Conservation (phyloP, 2,329 filamentous ascomycete genomes). For the Colletotrichum tropicicola region DNA sequence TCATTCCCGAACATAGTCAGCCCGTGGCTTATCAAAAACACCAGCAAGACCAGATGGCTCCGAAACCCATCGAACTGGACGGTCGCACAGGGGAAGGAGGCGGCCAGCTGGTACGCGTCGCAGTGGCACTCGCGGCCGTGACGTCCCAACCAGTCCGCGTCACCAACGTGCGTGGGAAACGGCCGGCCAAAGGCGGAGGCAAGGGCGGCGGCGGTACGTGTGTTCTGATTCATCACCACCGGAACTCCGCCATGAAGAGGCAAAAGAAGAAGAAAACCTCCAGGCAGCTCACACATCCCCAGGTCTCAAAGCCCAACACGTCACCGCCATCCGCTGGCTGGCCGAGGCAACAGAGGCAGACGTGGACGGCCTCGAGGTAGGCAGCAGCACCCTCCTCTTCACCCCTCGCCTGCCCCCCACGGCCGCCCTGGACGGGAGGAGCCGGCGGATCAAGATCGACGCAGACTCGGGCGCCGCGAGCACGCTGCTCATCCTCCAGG, state of each 20-base stretch:
- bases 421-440: conserved; percentile 39
- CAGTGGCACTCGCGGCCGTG: conserved; percentile 64
- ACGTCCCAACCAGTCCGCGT: conserved; percentile 63
- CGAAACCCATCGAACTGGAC: conserved; percentile 57
- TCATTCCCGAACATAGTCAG: no score
- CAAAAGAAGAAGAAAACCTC: not conserved
- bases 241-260: not conserved
- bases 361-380: conserved; percentile 59
- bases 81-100: conserved; percentile 69
- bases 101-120: conserved; percentile 67
- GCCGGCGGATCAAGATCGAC: conserved; percentile 56
- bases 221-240: not conserved
- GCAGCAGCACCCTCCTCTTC: conserved; percentile 60
- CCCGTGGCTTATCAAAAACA: no score
- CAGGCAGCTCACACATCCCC: not conserved
- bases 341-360: conserved; percentile 60
- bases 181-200: conserved; percentile 40
- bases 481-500: conserved; percentile 66
- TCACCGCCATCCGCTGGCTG: conserved; percentile 63
- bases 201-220: conserved; percentile 40
- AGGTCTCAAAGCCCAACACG: conserved; percentile 71
- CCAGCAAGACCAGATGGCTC: not conserved
- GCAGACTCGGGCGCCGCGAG: conserved; percentile 62
- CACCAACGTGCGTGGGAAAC: conserved; percentile 64
- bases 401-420: conserved; percentile 49